Conservation (phyloP, 179 eudicot species). For the Sideroxylon spinosum region DNA sequence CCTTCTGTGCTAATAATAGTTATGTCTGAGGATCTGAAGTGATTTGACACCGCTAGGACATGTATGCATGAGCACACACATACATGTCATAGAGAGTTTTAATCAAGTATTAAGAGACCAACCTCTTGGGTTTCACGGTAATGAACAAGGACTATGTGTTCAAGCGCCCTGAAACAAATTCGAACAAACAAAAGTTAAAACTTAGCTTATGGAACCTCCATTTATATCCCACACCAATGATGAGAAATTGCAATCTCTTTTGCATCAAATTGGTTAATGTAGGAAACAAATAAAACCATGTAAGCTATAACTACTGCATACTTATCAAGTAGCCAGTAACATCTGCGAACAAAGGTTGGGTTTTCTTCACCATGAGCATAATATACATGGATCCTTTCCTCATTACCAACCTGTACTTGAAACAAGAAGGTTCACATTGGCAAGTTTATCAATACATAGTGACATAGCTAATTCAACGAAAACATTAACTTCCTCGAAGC, state of each 20-base stretch:
- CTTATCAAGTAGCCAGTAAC: conserved; percentile 99
- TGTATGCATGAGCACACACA: neutral
- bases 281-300: neutral
- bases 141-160: conserved; percentile 91
- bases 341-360: conserved; percentile 85
- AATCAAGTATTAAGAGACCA: conserved; percentile 21
- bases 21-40: neutral
- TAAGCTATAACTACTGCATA: conserved; percentile 31
- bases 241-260: conserved; percentile 7
- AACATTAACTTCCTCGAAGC: neutral
- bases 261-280: neutral
- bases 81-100: neutral
- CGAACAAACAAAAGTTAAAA: conserved; percentile 7
- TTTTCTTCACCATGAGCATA: conserved; percentile 90
- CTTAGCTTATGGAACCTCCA: neutral
- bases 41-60: neutral
- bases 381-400: conserved; percentile 88
- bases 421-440: neutral
- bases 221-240: neutral
- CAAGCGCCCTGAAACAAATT: conserved; percentile 58
- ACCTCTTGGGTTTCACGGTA: conserved; percentile 96
- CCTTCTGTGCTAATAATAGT: neutral
- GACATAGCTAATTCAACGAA: neutral
- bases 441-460: neutral
- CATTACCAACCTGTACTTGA: conserved; percentile 68